Percentiles rank a stretch among this genome's conserved stretches.
Conservation (phyloP, 805 yeast species). For the Kodamaea kakaduensis region DNA sequence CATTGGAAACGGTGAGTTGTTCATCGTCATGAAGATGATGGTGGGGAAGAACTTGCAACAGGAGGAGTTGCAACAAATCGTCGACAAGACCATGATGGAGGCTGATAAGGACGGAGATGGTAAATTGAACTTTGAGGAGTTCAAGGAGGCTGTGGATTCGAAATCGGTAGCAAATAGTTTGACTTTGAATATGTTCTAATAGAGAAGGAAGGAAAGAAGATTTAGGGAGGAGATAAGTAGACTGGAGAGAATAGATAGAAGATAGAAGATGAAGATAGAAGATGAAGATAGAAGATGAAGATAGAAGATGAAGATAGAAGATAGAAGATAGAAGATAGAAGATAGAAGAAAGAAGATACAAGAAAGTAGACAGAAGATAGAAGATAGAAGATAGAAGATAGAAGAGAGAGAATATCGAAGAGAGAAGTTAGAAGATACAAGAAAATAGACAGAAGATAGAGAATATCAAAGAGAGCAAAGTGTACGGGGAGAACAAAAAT, state of each 20-base stretch:
- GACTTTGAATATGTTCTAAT: conserved; percentile 47
- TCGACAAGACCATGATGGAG: conserved; percentile 94
- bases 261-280: background rate
- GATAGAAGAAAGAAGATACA: too few species aligned
- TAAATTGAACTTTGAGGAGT: conserved; percentile 79
- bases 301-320: background rate
- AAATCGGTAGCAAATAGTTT: conserved; percentile 57
- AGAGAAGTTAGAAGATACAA: too few species aligned
- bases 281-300: background rate
- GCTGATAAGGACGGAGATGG: conserved; percentile 89
- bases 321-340: too few species aligned
- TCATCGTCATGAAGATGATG: conserved; percentile 91
- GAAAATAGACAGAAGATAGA: too few species aligned
- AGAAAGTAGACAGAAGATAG: too few species aligned
- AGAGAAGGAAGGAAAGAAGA: background rate
- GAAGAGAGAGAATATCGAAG: too few species aligned
- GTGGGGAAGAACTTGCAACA: conserved; percentile 89
- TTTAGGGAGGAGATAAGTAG: background rate
- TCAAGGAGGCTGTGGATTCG: conserved; percentile 59
- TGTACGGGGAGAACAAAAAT: too few species aligned
- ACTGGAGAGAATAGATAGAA: background rate
- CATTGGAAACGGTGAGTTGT: conserved; percentile 93
- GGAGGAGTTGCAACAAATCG: conserved; percentile 88
- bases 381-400: too few species aligned
- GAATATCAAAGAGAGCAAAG: too few species aligned